Conservation (phyloP, 2,329 filamentous ascomycete genomes). For the Calonectria fujianensis region DNA sequence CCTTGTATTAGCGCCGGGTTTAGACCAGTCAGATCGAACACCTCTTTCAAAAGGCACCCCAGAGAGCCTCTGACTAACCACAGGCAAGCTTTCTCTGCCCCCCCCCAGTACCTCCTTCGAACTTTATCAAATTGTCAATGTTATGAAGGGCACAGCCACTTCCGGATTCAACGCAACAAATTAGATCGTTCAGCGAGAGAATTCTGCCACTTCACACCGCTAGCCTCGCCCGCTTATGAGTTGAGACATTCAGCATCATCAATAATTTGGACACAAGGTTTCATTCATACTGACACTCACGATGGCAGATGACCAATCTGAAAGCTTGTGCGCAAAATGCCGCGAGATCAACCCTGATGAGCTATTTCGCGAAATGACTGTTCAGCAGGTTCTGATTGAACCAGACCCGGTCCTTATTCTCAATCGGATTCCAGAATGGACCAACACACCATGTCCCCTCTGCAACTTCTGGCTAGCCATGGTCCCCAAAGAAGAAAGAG, state of each 20-base stretch:
- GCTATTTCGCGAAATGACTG: background rate
- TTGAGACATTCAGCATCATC: background rate
- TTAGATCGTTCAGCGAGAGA: no score
- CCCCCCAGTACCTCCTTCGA: background rate
- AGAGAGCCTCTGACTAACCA: background rate
- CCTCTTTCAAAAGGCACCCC: background rate
- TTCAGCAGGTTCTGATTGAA: background rate
- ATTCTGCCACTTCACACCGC: conserved; percentile 8
- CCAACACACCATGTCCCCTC: conserved; percentile 8
- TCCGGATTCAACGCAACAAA: no score
- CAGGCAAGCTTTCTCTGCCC: background rate
- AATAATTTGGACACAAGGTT: background rate
- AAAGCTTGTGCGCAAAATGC: background rate
- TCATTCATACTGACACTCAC: background rate
- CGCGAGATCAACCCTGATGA: background rate
- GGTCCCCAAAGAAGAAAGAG: conserved; percentile 11
- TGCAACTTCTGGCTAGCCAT: conserved; percentile 25
- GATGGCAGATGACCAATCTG: background rate
- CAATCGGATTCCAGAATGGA: conserved; percentile 17
- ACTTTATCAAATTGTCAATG: background rate
- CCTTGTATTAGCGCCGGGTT: background rate
- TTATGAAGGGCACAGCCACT: background rate
- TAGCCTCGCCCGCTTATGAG: background rate
- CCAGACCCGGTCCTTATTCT: conserved; percentile 9
- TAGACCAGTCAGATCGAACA: background rate